Evolutionary conservation across 441 rosid genomes (phyloP), one percentile per base, ranked within the genome.

Genomic region (Pelargonium myrrhifolium): DNA sequence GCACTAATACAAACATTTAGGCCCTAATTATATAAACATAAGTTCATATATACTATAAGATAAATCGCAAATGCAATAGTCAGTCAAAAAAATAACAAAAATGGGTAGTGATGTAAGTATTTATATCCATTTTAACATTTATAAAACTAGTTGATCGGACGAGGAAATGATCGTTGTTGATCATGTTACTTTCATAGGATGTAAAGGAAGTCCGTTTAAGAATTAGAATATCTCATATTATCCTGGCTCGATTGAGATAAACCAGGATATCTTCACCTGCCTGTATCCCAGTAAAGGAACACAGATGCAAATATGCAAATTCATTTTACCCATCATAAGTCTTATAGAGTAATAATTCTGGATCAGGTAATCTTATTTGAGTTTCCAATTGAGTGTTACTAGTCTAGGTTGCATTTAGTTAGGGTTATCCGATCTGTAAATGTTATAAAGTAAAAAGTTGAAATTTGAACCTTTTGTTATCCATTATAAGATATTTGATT

Each of bases 111-210:
- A 1, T 53, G 22, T 5, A 17, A 53, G 17, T 53, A 18, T 6
- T 0, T 53, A 21, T 20, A 56, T 56, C 21, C 62, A 56, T 9
- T 28, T 56, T 28, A 26, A 56, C 28, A 22, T 56, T 6, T 39
- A 21, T 20, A 9, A 20, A 56, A 56, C 10, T 8, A 56, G 62
- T 20, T 21, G 26, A 56, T 21, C 62, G 1, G 62, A 56, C 12
- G 9, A 10, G 1, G 31, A 21, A 21, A 20, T 21, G n/a, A 56
- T 56, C 10, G 10, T 1, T 14, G 1, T 56, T 21, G 10, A 56
- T 21, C 62, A 20, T 56, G 62, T 56, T 56, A 56, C 31, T 9
- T 56, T 26, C 61, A 56, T 56, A 56, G 61, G 22, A 20, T 59
- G 37, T 59, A 59, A 22, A 31, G 63, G 24, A 59, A 59, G 21